Percentiles rank a stretch among this genome's conserved stretches.
Evolutionary conservation across 768 basidiomycete genomes (phyloP).

Genomic region (Russula sp.): DNA sequence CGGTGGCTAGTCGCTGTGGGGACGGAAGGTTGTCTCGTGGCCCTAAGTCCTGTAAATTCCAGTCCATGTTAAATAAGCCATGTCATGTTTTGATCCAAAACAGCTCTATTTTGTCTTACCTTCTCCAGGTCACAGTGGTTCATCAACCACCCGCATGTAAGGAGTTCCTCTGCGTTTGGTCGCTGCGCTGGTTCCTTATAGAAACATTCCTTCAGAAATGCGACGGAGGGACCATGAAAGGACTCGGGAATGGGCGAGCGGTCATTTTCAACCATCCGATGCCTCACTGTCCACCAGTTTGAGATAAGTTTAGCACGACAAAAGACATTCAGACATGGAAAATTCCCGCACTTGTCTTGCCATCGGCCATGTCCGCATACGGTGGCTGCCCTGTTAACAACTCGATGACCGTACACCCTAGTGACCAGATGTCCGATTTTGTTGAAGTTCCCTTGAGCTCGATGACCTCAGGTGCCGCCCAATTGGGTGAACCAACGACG

Average conservation of each 20-base stretch:
- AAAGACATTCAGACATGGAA: too few relatives aligned
- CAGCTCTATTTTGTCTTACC: too few relatives aligned
- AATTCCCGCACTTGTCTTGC: constrained; percentile 76
- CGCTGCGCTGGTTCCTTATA: constrained; percentile 76
- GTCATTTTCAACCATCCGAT: constrained; percentile 91
- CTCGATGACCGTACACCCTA: constrained; percentile 93
- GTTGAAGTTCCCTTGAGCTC: constrained; percentile 89
- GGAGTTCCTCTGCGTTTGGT: constrained; percentile 80
- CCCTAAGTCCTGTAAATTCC: constrained; percentile 65
- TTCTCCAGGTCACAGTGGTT: constrained; percentile 68
- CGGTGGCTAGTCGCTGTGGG: constrained; percentile 82
- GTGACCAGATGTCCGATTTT: constrained; percentile 92
- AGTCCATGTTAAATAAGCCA: too few relatives aligned
- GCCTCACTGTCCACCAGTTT: constrained; percentile 64
- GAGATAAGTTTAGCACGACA: too few relatives aligned
- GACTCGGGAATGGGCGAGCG: constrained; percentile 80
- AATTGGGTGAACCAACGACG: constrained; percentile 92
- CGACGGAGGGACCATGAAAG: constrained; percentile 64
- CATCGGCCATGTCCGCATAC: constrained; percentile 81
- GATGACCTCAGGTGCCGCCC: constrained; percentile 99
- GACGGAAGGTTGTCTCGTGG: constrained; percentile 95
- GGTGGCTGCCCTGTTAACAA: constrained; percentile 88
- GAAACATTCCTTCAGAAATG: constrained; percentile 84
- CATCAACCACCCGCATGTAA: constrained; percentile 88
- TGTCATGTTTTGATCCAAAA: too few relatives aligned